Conservation (phyloP, 192 early-diverging fungal species). For the Mortierella hygrophila region DNA sequence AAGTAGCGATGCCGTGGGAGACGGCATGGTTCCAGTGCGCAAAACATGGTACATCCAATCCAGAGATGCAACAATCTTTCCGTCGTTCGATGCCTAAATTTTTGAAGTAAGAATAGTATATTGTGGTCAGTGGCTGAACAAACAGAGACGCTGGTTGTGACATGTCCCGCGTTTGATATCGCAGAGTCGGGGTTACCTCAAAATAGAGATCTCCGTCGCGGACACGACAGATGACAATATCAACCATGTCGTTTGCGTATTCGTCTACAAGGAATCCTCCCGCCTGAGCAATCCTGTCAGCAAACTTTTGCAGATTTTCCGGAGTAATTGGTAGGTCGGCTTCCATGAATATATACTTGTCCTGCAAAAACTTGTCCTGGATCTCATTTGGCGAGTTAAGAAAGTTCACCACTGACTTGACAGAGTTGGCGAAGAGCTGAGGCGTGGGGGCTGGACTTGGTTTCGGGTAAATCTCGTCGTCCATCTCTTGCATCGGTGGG, state of each 20-base stretch:
- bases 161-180: neutral
- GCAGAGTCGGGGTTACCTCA: constrained; percentile 20
- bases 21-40: constrained; percentile 40
- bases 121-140: neutral
- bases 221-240: constrained; percentile 51
- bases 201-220: constrained; percentile 32
- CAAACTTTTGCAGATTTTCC: constrained; percentile 14
- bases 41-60: constrained; percentile 68
- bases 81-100: constrained; percentile 47
- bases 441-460: neutral
- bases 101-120: neutral
- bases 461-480: neutral
- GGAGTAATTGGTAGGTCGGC: constrained; percentile 28
- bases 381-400: constrained; percentile 11
- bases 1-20: constrained; percentile 60
- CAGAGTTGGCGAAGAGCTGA: constrained; percentile 30
- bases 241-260: constrained; percentile 26
- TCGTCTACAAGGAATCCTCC: constrained; percentile 31
- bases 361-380: constrained; percentile 6
- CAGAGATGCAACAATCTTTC: constrained; percentile 61
- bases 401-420: constrained; percentile 30
- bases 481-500: constrained; percentile 33
- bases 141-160: neutral
- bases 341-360: constrained; percentile 14
- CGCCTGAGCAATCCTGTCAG: constrained; percentile 28